Base-by-base conservation (phyloP, 805 yeast species). In the Kuraishia molischiana region DNA sequence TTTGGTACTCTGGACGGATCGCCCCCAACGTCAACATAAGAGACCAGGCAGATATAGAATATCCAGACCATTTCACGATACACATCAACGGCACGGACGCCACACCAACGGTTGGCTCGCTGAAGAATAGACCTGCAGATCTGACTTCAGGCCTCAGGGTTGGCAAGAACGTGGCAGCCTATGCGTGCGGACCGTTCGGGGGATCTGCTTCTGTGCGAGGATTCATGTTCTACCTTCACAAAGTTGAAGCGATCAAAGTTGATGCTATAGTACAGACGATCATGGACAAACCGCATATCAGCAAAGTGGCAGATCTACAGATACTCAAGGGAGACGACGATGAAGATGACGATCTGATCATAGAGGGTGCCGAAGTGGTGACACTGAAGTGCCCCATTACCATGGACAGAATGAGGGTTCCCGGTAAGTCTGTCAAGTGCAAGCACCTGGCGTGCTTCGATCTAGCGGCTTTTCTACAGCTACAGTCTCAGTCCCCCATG, bases 371-470 rank as follows among this genome's bases (percentile, higher is more conserved):
- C 1, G 76, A 85, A 14, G 67, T 74, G 1, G 62, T 85, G 37
- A 69, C 86, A 14, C 62, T 92, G 41, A 74, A 72, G 44, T 89
- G 95, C 52, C 97, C 96, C 0, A 64, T 89, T 4, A 74, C 92
- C 2, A 79, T 74, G 50, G 66, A 74, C 6, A 68, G 84, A 40
- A 80, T 92, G 69, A 62, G 65, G 39, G 56, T 69, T 37, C 97
- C 98, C 0, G 74, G 77, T 1, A 73, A 85, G 45, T 76, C 95
- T 1, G 59, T 67, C 1, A 63, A 58, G 34, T 92, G 98, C 59
- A 62, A 69, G 26, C 98, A 92, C 58, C 60, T 86, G 13, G 90
- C 84, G 49, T 89, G 97, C 53, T 85, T 89, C 54, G 98, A 92
- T 58, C 89, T 85, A 0, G 55, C 67, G 26, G 74, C 84, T 32